Evolutionary conservation across 768 basidiomycete species (phyloP).

Genomic region (Arthromyces matolae): DNA sequence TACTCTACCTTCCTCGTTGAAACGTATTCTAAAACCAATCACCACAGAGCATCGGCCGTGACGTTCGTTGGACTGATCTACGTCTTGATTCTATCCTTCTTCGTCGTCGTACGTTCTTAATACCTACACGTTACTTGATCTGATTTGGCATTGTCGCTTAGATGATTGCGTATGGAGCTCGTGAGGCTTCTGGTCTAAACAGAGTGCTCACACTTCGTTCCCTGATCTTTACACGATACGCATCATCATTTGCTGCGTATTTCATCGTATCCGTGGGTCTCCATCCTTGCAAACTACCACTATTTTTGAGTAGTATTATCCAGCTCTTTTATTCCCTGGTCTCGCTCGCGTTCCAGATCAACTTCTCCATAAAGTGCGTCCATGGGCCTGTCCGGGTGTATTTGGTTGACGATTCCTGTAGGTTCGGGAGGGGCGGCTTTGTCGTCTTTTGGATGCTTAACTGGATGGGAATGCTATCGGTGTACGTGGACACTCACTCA

Average conservation of each 20-base stretch:
- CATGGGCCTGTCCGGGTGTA: background rate
- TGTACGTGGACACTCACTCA: slow-evolving; percentile 39
- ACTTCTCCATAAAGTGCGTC: slow-evolving; percentile 47
- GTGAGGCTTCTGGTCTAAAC: slow-evolving; percentile 35
- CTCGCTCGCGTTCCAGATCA: slow-evolving; percentile 57
- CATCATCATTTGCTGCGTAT: slow-evolving; percentile 34
- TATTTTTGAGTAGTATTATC: background rate
- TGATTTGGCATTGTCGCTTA: no score
- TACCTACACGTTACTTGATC: no score
- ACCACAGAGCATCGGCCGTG: slow-evolving; percentile 45
- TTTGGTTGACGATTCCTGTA: slow-evolving; percentile 5
- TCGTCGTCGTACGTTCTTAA: slow-evolving; percentile 35
- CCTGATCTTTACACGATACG: slow-evolving; percentile 32
- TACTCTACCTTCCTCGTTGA: background rate
- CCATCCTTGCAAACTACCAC: background rate
- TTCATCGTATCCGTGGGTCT: slow-evolving; percentile 30
- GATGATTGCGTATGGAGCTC: slow-evolving; percentile 30
- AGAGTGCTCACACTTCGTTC: slow-evolving; percentile 27
- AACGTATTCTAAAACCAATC: background rate
- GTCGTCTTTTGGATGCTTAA: slow-evolving; percentile 72
- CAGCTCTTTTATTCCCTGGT: slow-evolving; percentile 62
- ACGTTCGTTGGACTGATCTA: slow-evolving; percentile 59
- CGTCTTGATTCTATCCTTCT: slow-evolving; percentile 39
- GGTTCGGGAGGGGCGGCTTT: slow-evolving; percentile 53
- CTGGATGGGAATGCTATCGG: slow-evolving; percentile 57